Conservation (phyloP, 1,284 basidiomycete genomes). For the Naganishia sp. region DNA sequence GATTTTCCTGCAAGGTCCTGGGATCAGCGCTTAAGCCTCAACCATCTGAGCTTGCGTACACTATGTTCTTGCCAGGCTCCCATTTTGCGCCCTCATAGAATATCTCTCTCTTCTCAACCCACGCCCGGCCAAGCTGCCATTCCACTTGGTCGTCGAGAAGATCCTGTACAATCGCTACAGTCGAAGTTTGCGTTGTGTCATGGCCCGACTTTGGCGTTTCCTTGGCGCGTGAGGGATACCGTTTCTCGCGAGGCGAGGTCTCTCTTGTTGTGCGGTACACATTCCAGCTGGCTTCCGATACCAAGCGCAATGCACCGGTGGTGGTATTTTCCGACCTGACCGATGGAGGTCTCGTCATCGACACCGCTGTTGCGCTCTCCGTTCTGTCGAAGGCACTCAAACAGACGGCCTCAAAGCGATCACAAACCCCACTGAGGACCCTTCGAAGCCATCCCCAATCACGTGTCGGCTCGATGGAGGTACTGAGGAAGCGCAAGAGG, state of each 20-base stretch:
- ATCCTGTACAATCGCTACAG: slow-evolving; percentile 3
- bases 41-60: slow-evolving; percentile 58
- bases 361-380: slow-evolving; percentile 61
- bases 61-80: slow-evolving; percentile 79
- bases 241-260: slow-evolving; percentile 28
- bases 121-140: slow-evolving; percentile 88
- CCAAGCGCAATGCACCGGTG: slow-evolving; percentile 66
- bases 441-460: slow-evolving; percentile 65
- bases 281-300: slow-evolving; percentile 80
- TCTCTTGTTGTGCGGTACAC: slow-evolving; percentile 57
- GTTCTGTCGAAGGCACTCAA: slow-evolving; percentile 81
- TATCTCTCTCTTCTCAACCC: slow-evolving; percentile 91
- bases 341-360: slow-evolving; percentile 56
- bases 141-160: slow-evolving; percentile 55
- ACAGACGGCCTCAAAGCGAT: slow-evolving; percentile 81
- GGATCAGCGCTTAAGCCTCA: no score
- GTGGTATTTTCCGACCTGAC: not conserved
- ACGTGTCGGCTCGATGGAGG: slow-evolving; percentile 63
- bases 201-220: not conserved
- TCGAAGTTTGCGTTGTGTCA: not conserved
- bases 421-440: slow-evolving; percentile 67
- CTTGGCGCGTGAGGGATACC: slow-evolving; percentile 11
- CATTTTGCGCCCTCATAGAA: slow-evolving; percentile 81
- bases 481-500: slow-evolving; percentile 71
- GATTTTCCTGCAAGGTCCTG: slow-evolving; percentile 37